These are phyloP conservation scores for Eucalyptus tenuipes DNA, from an alignment of 345 rosid genomes.

Conservation along the genomic window DNA sequence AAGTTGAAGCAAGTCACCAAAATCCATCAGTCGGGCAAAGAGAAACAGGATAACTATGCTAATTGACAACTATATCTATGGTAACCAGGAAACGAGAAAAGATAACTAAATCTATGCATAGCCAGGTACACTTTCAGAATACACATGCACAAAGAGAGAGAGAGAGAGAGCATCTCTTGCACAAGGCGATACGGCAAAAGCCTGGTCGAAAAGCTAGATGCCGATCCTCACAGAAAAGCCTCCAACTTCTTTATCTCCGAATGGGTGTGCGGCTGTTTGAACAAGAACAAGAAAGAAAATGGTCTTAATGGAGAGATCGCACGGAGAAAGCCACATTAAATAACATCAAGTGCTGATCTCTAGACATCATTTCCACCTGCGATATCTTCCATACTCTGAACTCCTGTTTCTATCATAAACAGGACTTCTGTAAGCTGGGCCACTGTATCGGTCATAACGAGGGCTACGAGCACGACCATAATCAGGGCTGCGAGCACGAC, in stretches of 20 bases:
- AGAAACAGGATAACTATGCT: not conserved
- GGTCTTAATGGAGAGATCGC: not conserved
- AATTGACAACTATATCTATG: not conserved
- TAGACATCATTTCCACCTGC: conserved; percentile 32
- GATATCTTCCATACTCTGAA: conserved; percentile 39
- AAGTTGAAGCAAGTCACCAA: not conserved
- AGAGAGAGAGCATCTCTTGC: not conserved
- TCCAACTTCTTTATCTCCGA: conserved; percentile 38
- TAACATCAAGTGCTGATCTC: not conserved
- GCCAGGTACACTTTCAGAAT: not conserved
- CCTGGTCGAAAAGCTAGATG: not conserved
- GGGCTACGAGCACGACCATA: conserved; percentile 28
- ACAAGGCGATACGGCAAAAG: not conserved
- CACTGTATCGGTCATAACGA: conserved; percentile 21
- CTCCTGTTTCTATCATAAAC: conserved; percentile 5
- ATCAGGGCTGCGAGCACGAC: conserved; percentile 34
- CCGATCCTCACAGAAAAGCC: not conserved
- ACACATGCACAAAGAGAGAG: not conserved
- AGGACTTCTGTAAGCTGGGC: not conserved
- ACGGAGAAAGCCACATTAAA: not conserved
- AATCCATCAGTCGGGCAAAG: not conserved
- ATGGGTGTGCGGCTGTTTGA: conserved; percentile 53
- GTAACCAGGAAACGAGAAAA: not conserved
- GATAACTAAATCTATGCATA: not conserved
- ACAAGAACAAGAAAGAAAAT: not conserved